Base-by-base conservation (phyloP, 2,329 filamentous ascomycete genomes). In the Aureobasidium zeae region DNA sequence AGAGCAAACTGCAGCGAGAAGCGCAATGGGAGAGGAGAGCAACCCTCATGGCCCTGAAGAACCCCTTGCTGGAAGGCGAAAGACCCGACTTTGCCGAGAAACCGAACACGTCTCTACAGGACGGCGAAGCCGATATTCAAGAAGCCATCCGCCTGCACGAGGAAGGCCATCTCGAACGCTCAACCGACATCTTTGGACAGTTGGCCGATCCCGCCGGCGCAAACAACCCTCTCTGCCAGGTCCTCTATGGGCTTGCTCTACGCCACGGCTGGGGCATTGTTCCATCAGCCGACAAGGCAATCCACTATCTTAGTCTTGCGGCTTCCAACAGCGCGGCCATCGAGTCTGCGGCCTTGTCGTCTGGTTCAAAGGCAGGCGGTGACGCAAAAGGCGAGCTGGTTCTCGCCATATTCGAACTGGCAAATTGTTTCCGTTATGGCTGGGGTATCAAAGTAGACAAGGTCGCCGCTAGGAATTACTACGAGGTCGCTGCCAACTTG, bases 81-180 rank as follows among this genome's bases (percentile, higher is more conserved):
- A 26, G 22, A 9, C 16, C 30, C 9, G 29, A 26, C 9, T 11
- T 19, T 6, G 12, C 29, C 16, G 39, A 43, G 10, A 43, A 43
- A 10, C 33, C 33, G n/a, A 37, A n/a, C 25, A 21, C 25, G 12
- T 41, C 44, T 8, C 58, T 63, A 47, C 51, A 56, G 29, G 54
- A 51, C 21, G 62, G 62, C 43, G 68, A 70, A 52, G 64, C 64
- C 53, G 80, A 85, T 62, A 94, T 98, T 47, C 89, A 95, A 64
- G 81, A 93, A 65, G 91, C 91, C n/a, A 98, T 98, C 59, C 76
- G 83, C 49, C 71, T 96, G 51, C 91, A 98, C 61, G 91, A 98
- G 64, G 73, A 71, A 34, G 89, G 89, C 46, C 74, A 91, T 48
- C 72, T 94, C 45, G 76, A 79, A 55, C 67, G 72, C 56, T 91